Percentiles rank a stretch among this genome's conserved stretches.
Conservation (phyloP, 495 filamentous ascomycete species). For the Daldinia loculata region DNA sequence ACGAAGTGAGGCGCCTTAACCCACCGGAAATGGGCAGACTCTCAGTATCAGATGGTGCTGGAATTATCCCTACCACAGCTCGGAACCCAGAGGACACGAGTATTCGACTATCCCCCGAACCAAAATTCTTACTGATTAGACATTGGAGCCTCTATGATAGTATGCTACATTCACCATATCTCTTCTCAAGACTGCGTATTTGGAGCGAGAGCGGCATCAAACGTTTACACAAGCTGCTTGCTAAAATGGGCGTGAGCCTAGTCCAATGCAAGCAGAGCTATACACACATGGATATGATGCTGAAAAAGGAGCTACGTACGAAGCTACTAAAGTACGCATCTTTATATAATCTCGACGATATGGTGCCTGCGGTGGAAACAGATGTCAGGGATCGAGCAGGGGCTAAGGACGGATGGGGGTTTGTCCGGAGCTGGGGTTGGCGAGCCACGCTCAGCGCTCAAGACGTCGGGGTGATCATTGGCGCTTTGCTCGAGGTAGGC, state of each 20-base stretch:
- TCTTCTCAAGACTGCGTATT: constrained; percentile 90
- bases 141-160: constrained; percentile 98
- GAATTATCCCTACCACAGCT: constrained; percentile 87
- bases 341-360: constrained; percentile 88
- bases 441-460: constrained; percentile 90
- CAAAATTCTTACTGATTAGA: constrained; percentile 88
- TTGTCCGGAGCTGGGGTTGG: constrained; percentile 98
- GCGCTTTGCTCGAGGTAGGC: constrained; percentile 92
- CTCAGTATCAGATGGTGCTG: constrained; percentile 65
- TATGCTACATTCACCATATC: constrained; percentile 96
- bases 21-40: constrained; percentile 69
- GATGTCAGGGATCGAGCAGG: constrained; percentile 65
- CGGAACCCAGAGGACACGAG: constrained; percentile 88
- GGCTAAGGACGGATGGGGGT: constrained; percentile 89
- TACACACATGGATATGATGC: constrained; percentile 97
- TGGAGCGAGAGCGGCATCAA: constrained; percentile 92
- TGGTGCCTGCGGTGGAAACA: constrained; percentile 76
- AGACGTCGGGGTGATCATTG: constrained; percentile 89
- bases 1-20: constrained; percentile 94
- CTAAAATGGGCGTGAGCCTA: constrained; percentile 97
- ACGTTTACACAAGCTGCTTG: constrained; percentile 91
- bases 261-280: constrained; percentile 95
- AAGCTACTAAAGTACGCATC: constrained; percentile 89
- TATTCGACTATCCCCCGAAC: constrained; percentile 93
- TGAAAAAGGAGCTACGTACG: constrained; percentile 87